phyloP scores from a whole-genome alignment of 164 flowering plant species.

The Tetracentron sinense region DNA sequence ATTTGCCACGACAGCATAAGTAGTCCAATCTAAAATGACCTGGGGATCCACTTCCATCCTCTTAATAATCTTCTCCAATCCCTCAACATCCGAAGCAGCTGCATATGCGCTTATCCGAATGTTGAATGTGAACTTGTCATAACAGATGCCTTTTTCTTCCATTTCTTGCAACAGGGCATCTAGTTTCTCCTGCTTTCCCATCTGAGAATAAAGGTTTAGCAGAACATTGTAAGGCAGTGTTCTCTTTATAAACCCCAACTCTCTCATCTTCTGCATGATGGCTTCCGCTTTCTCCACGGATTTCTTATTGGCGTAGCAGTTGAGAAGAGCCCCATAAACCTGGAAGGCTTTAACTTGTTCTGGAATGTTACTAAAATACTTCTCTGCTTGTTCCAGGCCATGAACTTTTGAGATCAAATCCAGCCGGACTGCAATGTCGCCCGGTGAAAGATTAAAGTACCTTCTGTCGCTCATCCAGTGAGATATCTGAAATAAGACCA shows the following conservation, averaged over 20 bases:
- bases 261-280: conserved; percentile 32
- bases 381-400: conserved; percentile 38
- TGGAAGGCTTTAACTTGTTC: conserved; percentile 11
- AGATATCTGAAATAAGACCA: conserved; percentile 33
- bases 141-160: conserved; percentile 33
- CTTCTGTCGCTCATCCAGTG: conserved; percentile 46
- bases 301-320: conserved; percentile 28
- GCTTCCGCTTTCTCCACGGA: conserved; percentile 39
- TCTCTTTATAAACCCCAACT: conserved; percentile 21
- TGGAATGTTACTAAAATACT: conserved; percentile 29
- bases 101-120: conserved; percentile 34
- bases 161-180: conserved; percentile 43
- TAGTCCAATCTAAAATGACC: conserved; percentile 26
- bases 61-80: conserved; percentile 33
- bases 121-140: conserved; percentile 27
- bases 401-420: conserved; percentile 36
- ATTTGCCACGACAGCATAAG: conserved; percentile 34
- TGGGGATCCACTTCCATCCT: conserved; percentile 32
- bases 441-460: conserved; percentile 8
- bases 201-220: conserved; percentile 32
- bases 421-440: conserved; percentile 30
- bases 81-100: conserved; percentile 27
- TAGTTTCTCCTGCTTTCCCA: conserved; percentile 38
- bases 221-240: conserved; percentile 31
- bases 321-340: conserved; percentile 39